Evolutionary conservation across 73 alveolate genomes (phyloP).

Genomic region (Durusdinium trenchii): DNA sequence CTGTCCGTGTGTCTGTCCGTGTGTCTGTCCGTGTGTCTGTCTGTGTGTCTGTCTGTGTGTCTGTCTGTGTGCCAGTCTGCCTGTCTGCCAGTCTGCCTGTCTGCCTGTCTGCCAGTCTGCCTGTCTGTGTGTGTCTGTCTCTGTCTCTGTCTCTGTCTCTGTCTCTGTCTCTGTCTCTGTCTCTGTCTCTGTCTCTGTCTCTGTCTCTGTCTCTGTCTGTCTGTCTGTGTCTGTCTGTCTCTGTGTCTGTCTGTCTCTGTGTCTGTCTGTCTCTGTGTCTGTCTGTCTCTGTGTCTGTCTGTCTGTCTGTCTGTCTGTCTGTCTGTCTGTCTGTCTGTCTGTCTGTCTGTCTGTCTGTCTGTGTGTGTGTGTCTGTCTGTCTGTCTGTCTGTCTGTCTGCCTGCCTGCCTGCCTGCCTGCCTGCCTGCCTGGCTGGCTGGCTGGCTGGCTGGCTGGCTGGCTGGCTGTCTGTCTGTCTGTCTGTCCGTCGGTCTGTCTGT

Average conservation of each 20-base stretch:
- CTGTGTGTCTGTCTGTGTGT: slow-evolving; percentile 20
- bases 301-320: background rate
- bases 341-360: background rate
- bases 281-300: slow-evolving; percentile 15
- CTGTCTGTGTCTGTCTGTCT: slow-evolving; percentile 13
- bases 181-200: slow-evolving; percentile 19
- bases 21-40: slow-evolving; percentile 13
- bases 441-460: background rate
- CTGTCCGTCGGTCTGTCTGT: background rate
- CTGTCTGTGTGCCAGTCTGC: background rate
- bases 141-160: slow-evolving; percentile 33
- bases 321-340: background rate
- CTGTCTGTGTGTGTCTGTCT: slow-evolving; percentile 18
- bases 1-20: slow-evolving; percentile 14
- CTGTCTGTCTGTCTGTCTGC: background rate
- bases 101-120: slow-evolving; percentile 36
- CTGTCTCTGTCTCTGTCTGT: slow-evolving; percentile 32
- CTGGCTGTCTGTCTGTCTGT: background rate
- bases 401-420: background rate
- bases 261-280: background rate
- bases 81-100: background rate
- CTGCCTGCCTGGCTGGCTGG: background rate
- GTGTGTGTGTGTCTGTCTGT: background rate
- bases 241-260: slow-evolving; percentile 8
- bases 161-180: slow-evolving; percentile 33